Conservation (phyloP, 2,329 filamentous ascomycete genomes). For the Metarhizium sp. region DNA sequence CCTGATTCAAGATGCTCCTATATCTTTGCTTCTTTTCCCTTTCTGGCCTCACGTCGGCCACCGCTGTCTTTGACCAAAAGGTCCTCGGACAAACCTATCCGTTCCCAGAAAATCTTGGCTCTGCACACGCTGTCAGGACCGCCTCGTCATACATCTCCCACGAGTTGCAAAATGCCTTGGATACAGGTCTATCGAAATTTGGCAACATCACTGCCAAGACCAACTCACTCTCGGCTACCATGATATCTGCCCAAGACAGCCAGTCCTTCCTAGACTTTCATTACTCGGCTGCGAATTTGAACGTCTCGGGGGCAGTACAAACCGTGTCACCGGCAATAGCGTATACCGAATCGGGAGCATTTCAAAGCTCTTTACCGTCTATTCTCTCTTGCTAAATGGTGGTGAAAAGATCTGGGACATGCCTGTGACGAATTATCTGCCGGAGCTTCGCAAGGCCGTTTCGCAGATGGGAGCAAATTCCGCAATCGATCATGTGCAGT, state of each 20-base stretch:
- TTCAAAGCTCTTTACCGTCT: constrained; percentile 11
- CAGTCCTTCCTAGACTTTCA: constrained; percentile 6
- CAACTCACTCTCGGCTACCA: constrained; percentile 7
- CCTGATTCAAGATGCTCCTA: too few species aligned
- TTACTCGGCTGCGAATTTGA: constrained; percentile 6
- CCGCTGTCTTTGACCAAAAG: not conserved
- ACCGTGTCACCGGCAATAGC: constrained; percentile 1
- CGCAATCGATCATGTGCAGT: constrained; percentile 3
- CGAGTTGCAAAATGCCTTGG: constrained; percentile 1
- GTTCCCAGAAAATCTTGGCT: not conserved
- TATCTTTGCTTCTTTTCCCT: not conserved
- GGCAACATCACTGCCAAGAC: constrained; percentile 5
- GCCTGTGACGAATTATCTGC: constrained; percentile 17
- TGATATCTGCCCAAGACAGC: constrained; percentile 4
- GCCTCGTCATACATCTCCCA: not conserved
- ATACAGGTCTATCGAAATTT: constrained; percentile 1
- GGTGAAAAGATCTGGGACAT: constrained; percentile 13
- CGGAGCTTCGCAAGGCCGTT: constrained; percentile 11
- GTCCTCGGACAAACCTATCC: not conserved
- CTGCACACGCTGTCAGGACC: not conserved
- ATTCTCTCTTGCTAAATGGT: constrained; percentile 13
- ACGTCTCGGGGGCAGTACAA: constrained; percentile 8
- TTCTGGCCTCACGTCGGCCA: not conserved
- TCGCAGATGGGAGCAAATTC: not conserved
- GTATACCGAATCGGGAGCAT: constrained; percentile 10